A percentile compares a stretch with the other conserved stretches of the same genome.
Evolutionary conservation across 805 yeast genomes (phyloP).

Genomic region (Kodamaea neixiangensis): DNA sequence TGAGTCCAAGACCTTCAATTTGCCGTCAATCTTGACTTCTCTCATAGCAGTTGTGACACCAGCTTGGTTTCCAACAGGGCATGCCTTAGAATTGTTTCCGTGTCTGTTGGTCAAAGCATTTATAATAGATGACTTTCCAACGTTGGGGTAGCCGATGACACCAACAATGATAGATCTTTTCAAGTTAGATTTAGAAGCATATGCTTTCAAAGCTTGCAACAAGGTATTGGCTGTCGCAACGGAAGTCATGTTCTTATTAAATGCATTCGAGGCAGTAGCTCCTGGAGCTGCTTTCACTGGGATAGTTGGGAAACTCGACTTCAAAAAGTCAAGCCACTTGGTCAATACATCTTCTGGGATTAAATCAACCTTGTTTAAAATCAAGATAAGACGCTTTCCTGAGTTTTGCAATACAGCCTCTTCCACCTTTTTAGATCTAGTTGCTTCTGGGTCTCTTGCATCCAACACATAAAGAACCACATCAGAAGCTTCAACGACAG

Average conservation of each 20-base stretch:
- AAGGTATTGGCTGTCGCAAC: conserved; percentile 71
- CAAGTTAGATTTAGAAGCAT: conserved; percentile 78
- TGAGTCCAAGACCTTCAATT: conserved; percentile 85
- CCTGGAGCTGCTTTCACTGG: conserved; percentile 83
- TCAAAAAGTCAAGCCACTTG: conserved; percentile 80
- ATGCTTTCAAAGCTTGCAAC: conserved; percentile 79
- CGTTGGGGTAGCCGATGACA: conserved; percentile 96
- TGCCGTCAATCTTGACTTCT: conserved; percentile 89
- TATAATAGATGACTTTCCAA: conserved; percentile 93
- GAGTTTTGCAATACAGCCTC: conserved; percentile 80
- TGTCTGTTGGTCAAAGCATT: conserved; percentile 85
- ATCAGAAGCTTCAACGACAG: conserved; percentile 90
- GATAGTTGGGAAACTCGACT: conserved; percentile 85
- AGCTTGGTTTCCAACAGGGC: conserved; percentile 97
- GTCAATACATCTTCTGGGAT: conserved; percentile 83
- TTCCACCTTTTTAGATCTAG: conserved; percentile 90
- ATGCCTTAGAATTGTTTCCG: conserved; percentile 69
- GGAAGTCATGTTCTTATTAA: conserved; percentile 72
- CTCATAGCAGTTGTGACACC: conserved; percentile 93
- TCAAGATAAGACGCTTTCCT: conserved; percentile 79
- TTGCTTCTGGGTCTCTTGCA: conserved; percentile 95
- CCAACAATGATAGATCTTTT: conserved; percentile 92
- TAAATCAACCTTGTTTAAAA: conserved; percentile 89
- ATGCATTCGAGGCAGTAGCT: conserved; percentile 66
- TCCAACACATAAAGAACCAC: conserved; percentile 91